phyloP scores from a whole-genome alignment of 805 yeast species.

The Candida michaelii region DNA sequence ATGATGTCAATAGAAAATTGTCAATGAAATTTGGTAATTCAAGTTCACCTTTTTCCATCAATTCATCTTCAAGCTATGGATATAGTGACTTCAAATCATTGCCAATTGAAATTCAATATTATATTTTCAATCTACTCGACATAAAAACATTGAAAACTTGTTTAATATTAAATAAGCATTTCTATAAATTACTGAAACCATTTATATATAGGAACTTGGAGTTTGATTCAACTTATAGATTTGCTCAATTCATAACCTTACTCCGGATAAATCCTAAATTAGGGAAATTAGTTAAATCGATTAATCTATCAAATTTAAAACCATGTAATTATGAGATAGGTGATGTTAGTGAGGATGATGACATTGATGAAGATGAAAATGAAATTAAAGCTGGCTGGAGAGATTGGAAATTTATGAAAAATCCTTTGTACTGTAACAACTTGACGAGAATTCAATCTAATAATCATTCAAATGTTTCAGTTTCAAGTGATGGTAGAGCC shows the following conservation, averaged over 20 bases:
- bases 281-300: constrained; percentile 52
- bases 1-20: constrained; percentile 47
- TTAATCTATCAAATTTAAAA: constrained; percentile 56
- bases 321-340: constrained; percentile 28
- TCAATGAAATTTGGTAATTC: constrained; percentile 27
- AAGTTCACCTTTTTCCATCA: neutral
- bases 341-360: constrained; percentile 5
- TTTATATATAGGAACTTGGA: constrained; percentile 53
- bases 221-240: constrained; percentile 70
- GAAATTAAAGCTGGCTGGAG: constrained; percentile 79
- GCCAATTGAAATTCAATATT: constrained; percentile 45
- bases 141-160: constrained; percentile 37
- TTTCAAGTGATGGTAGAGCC: constrained; percentile 8
- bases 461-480: constrained; percentile 13
- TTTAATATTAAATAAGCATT: constrained; percentile 51
- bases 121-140: constrained; percentile 36
- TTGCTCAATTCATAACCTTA: constrained; percentile 75
- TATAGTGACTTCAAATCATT: constrained; percentile 23
- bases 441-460: constrained; percentile 18
- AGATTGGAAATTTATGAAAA: constrained; percentile 81
- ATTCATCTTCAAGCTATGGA: neutral
- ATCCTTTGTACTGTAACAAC: constrained; percentile 54
- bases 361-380: constrained; percentile 12
- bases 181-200: constrained; percentile 53
- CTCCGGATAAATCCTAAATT: constrained; percentile 55